phyloP scores from a whole-genome alignment of 1,139 yeast species.

The Geotrichum phurueaensis region DNA sequence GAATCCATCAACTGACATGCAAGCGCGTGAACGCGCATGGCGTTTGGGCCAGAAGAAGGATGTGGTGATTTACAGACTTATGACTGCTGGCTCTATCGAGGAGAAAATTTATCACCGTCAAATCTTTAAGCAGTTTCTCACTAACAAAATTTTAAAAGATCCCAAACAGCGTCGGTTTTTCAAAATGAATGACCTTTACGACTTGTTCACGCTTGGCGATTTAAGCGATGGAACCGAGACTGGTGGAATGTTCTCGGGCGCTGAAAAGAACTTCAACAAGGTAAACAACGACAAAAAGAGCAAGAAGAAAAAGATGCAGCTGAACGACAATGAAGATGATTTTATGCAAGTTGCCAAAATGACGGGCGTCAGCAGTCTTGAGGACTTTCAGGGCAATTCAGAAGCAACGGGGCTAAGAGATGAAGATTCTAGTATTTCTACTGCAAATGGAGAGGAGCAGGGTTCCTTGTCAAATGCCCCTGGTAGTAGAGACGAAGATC shows the following conservation, averaged over 20 bases:
- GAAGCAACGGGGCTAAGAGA: constrained; percentile 29
- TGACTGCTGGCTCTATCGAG: constrained; percentile 94
- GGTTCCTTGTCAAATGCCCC: neutral
- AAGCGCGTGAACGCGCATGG: constrained; percentile 97
- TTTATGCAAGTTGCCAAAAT: constrained; percentile 48
- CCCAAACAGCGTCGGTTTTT: constrained; percentile 92
- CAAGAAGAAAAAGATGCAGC: constrained; percentile 26
- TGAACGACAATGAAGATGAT: constrained; percentile 40
- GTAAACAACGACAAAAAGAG: constrained; percentile 32
- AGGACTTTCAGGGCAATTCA: constrained; percentile 43
- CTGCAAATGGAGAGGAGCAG: neutral
- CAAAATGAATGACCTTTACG: constrained; percentile 86
- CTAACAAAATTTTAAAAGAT: constrained; percentile 89
- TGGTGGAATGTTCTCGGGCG: constrained; percentile 58
- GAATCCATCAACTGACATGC: constrained; percentile 97
- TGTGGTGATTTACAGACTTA: constrained; percentile 83
- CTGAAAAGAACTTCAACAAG: constrained; percentile 40
- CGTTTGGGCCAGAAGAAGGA: constrained; percentile 90
- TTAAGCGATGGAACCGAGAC: constrained; percentile 55
- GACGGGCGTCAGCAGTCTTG: constrained; percentile 52
- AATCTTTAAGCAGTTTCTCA: constrained; percentile 87
- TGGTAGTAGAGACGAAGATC: constrained; percentile 40
- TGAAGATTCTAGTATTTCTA: constrained; percentile 26
- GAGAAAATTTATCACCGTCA: constrained; percentile 96
- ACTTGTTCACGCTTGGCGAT: constrained; percentile 78